These are phyloP conservation scores for Actinomucor elegans DNA, from an alignment of 371 early-diverging fungal species.

Conservation along the genomic window DNA sequence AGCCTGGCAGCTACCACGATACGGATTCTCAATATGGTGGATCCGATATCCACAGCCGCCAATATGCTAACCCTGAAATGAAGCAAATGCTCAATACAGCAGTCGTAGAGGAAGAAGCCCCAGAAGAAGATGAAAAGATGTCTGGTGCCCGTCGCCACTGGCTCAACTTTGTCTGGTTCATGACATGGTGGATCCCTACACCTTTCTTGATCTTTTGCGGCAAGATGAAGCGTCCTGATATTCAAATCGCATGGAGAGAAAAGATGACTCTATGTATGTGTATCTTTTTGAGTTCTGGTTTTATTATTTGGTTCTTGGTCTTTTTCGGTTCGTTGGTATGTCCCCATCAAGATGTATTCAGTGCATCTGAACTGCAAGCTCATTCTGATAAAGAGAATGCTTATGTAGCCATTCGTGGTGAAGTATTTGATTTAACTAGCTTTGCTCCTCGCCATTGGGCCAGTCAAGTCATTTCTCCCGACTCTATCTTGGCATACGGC, in stretches of 20 bases:
- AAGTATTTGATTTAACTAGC: constrained; percentile 68
- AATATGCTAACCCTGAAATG: constrained; percentile 1
- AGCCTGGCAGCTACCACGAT: constrained; percentile 11
- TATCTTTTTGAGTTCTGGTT: constrained; percentile 60
- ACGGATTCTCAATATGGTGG: constrained; percentile 24
- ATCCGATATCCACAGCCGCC: constrained; percentile 8
- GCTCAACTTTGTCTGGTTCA: constrained; percentile 78
- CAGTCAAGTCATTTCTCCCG: constrained; percentile 44
- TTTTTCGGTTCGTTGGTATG: constrained; percentile 86
- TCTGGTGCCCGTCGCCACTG: constrained; percentile 67
- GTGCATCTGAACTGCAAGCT: constrained; percentile 41
- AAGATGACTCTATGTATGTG: constrained; percentile 79
- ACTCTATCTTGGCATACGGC: constrained; percentile 58
- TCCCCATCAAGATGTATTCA: constrained; percentile 76
- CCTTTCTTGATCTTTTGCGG: constrained; percentile 65
- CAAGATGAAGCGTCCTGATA: constrained; percentile 76
- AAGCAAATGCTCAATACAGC: constrained; percentile 29
- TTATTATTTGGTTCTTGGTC: constrained; percentile 62
- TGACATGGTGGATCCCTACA: constrained; percentile 90
- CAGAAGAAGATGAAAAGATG: constrained; percentile 10
- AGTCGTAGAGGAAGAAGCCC: constrained; percentile 20
- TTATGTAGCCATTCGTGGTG: constrained; percentile 68
- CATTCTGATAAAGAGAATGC: constrained; percentile 44
- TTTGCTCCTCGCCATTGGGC: constrained; percentile 62
- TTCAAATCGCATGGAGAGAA: constrained; percentile 87